Conservation (phyloP, 2,329 filamentous ascomycete species). For the Colletotrichum australisinense region DNA sequence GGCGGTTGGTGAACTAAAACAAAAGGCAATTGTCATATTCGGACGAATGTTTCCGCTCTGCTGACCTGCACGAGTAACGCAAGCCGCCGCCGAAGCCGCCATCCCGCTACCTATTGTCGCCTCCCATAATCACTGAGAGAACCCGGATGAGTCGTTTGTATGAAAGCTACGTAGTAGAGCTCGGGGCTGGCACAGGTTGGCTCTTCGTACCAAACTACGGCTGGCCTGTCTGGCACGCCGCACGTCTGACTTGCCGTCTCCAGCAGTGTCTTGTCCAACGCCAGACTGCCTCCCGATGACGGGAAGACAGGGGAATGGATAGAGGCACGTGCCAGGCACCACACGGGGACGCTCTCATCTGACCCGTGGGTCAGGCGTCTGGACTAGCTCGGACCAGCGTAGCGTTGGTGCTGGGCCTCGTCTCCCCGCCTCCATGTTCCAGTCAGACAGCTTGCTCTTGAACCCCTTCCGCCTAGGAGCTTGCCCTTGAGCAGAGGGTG, state of each 20-base stretch:
- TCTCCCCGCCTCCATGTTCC: constrained; percentile 34
- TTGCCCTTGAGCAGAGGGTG: neutral
- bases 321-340: constrained; percentile 35
- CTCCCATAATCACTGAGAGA: neutral
- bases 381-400: constrained; percentile 34
- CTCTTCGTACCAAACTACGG: neutral
- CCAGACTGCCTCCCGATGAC: constrained; percentile 24
- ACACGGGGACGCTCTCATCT: constrained; percentile 29
- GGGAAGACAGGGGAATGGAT: constrained; percentile 21
- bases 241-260: neutral
- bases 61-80: neutral
- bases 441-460: constrained; percentile 24
- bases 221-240: neutral
- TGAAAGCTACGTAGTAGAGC: neutral
- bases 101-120: neutral
- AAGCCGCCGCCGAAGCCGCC: neutral
- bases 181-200: neutral
- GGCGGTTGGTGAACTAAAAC: neutral
- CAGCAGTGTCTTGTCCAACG: constrained; percentile 1
- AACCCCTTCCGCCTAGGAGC: constrained; percentile 4
- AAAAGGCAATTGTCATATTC: neutral
- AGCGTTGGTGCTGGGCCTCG: constrained; percentile 34
- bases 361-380: constrained; percentile 34
- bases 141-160: constrained; percentile 14
- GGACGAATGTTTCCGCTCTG: neutral